Evolutionary conservation across 495 filamentous ascomycete genomes (phyloP).

Genomic region (Pseudomonodictys pantanalensis): DNA sequence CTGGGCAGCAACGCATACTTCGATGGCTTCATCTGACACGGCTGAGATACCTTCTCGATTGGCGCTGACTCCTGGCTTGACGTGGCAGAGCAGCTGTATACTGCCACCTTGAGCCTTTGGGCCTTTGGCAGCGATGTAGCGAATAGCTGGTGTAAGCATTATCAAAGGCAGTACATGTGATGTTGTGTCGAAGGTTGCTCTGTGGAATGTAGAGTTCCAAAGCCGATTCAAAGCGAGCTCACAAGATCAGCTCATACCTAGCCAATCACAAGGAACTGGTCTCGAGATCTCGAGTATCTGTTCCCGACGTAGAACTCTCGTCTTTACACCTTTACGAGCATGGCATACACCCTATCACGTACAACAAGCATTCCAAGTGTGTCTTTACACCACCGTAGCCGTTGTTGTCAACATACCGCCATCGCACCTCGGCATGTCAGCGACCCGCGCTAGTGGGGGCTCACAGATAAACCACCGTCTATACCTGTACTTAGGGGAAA

Average conservation of each 20-base stretch:
- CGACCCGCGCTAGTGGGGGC: constrained; percentile 5
- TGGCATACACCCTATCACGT: too few relatives aligned
- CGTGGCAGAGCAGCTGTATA: constrained; percentile 54
- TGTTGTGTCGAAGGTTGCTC: background rate
- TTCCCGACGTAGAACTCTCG: too few relatives aligned
- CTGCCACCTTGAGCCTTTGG: constrained; percentile 3
- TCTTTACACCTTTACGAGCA: too few relatives aligned
- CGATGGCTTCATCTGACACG: constrained; percentile 54
- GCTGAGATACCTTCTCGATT: constrained; percentile 56
- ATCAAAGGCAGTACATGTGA: background rate
- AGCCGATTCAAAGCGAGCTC: background rate
- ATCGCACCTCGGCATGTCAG: background rate
- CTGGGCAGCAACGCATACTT: constrained; percentile 61
- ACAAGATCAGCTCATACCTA: background rate
- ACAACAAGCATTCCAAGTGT: too few relatives aligned
- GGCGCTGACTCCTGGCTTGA: constrained; percentile 64
- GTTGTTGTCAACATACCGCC: background rate
- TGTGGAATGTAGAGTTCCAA: background rate
- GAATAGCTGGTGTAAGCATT: constrained; percentile 24
- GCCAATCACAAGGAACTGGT: background rate
- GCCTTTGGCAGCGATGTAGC: constrained; percentile 20
- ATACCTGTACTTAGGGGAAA: constrained; percentile 25
- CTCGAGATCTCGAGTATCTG: background rate
- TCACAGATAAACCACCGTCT: constrained; percentile 9
- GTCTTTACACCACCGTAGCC: too few relatives aligned